A percentile compares a stretch with the other conserved stretches of the same genome.
Evolutionary conservation across 1,139 yeast species (phyloP).

Genomic region (Komagataea norvegica): DNA sequence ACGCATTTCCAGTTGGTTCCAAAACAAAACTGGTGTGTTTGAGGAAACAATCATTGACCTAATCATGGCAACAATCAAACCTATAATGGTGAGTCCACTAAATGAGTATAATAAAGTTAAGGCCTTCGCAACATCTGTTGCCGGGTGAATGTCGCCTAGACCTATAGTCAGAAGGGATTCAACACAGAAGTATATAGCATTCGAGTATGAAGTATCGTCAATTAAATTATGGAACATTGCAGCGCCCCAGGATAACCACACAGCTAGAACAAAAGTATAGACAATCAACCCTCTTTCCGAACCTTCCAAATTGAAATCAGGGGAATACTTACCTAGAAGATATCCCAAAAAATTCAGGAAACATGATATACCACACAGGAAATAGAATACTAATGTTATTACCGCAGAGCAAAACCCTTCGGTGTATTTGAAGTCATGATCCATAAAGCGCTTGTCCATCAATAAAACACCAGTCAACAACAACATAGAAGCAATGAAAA

Average conservation of each 20-base stretch:
- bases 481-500: constrained; percentile 53
- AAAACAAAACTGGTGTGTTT: constrained; percentile 56
- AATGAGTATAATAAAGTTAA: constrained; percentile 59
- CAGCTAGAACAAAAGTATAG: constrained; percentile 57
- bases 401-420: constrained; percentile 80
- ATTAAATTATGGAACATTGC: constrained; percentile 45
- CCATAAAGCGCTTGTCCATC: constrained; percentile 35
- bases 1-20: constrained; percentile 51
- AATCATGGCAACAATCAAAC: constrained; percentile 66
- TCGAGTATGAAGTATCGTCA: constrained; percentile 44
- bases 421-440: constrained; percentile 30
- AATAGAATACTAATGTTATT: constrained; percentile 57
- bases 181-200: constrained; percentile 63
- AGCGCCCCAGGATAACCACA: constrained; percentile 71
- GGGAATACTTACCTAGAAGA: constrained; percentile 53
- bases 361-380: constrained; percentile 48
- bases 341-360: constrained; percentile 60
- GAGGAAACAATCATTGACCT: constrained; percentile 57
- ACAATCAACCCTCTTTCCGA: constrained; percentile 70
- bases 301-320: constrained; percentile 58
- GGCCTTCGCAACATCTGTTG: constrained; percentile 47
- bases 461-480: constrained; percentile 49
- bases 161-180: constrained; percentile 78
- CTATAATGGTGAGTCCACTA: constrained; percentile 66
- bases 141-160: constrained; percentile 66